Evolutionary conservation across 176 grass and related monocot genomes (phyloP), one percentile per base, ranked within the genome.

Genomic region (Luzula sylvatica): DNA sequence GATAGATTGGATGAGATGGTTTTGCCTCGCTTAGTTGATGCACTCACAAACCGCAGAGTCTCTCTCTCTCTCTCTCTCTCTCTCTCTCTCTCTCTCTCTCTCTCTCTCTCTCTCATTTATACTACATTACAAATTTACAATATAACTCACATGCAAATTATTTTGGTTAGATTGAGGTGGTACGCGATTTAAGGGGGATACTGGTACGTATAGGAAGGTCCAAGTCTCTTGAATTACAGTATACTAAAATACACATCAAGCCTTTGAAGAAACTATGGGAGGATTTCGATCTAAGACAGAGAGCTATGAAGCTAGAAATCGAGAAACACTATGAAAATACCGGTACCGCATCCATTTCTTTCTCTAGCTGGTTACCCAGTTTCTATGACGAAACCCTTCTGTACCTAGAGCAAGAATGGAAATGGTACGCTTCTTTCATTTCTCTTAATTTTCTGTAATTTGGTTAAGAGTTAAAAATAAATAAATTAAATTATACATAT

Each of bases 241-340:
- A 90, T 69, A 98, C 86, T 48, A 98, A 77, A 61, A 90, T 90
- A 45, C 81, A 89, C 68, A 68, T 80, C 50, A 98, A 87, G 35
- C 93, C 86, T 61, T 67, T 98, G 59, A 95, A 88, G 57, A 95
- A 95, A 76, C 80, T 98, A 11, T 90, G 93, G 93, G 93, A 98
- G 52, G 75, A 89, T 60, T 98, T 92, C 78, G 93, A 92, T 41
- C 68, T 78, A 61, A 98, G 80, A 63, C 81, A 87, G 61, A 89
- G 75, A 72, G 52, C 56, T 62, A 69, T 46, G 35, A 85, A 67
- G 67, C 26, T 73, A 49, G 83, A 95, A 20, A 53, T 82, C 47
- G 90, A 88, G 57, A 95, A 78, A 39, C 55, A 70, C 22, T 53
- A 77, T 60, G 90, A 88, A 61, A 78, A 46, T 66, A 46, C 53